Conservation (phyloP, 192 early-diverging fungal species). For the Entomortierella lignicola region DNA sequence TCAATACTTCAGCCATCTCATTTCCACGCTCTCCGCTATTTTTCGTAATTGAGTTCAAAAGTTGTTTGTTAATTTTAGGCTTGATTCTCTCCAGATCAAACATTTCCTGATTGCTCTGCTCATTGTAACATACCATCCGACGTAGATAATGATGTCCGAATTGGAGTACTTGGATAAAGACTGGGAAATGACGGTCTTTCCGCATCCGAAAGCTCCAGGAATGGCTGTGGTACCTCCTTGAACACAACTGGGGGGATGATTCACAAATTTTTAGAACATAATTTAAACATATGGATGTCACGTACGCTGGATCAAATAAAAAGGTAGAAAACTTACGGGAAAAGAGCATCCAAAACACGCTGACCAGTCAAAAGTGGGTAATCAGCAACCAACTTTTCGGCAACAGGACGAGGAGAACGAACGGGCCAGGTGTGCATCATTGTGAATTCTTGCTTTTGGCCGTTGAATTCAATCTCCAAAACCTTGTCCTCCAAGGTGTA, state of each 20-base stretch:
- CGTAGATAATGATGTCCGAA: slow-evolving; percentile 99
- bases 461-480: slow-evolving; percentile 97
- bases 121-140: slow-evolving; percentile 78
- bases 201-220: slow-evolving; percentile 99
- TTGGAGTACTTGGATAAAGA: slow-evolving; percentile 99
- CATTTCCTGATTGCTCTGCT: not conserved
- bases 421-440: slow-evolving; percentile 99
- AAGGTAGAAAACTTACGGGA: slow-evolving; percentile 75
- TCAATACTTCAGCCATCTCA: slow-evolving; percentile 99
- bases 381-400: slow-evolving; percentile 95
- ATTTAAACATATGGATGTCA: no score
- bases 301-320: not conserved
- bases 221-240: slow-evolving; percentile 99
- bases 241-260: slow-evolving; percentile 79
- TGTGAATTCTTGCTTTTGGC: slow-evolving; percentile 89
- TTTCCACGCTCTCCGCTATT: slow-evolving; percentile 93
- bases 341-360: slow-evolving; percentile 98
- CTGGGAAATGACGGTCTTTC: slow-evolving; percentile 99
- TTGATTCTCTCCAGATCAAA: not conserved
- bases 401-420: slow-evolving; percentile 92
- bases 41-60: not conserved
- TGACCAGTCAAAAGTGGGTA: slow-evolving; percentile 97
- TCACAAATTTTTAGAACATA: no score
- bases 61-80: no score
- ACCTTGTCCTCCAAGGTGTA: slow-evolving; percentile 94